These are phyloP conservation scores for Malbranchea cinnamomea DNA, from an alignment of 2,329 filamentous ascomycete species.

Conservation along the genomic window DNA sequence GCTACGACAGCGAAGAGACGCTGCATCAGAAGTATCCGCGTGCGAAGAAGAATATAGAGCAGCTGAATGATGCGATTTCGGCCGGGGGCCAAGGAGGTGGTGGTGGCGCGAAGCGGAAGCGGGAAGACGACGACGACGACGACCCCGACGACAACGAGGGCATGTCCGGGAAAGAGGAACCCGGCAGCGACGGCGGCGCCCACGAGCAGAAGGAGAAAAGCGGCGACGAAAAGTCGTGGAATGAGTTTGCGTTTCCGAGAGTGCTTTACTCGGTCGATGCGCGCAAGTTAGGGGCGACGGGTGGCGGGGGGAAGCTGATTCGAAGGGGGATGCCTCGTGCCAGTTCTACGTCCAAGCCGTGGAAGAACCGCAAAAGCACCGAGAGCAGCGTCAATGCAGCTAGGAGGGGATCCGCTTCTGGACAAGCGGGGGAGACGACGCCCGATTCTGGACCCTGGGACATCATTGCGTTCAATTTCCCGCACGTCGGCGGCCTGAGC, in stretches of 20 bases:
- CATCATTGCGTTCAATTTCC: conserved; percentile 88
- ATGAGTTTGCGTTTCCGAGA: conserved; percentile 13
- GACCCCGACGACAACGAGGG: conserved; percentile 3
- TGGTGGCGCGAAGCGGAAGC: conserved; percentile 12
- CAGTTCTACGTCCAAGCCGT: neutral
- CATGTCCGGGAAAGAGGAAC: conserved; percentile 1
- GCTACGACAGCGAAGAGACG: conserved; percentile 28
- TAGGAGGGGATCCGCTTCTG: neutral
- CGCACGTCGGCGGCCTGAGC: conserved; percentile 80
- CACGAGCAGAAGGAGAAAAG: conserved; percentile 11
- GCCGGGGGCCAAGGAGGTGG: no score
- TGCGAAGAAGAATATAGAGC: conserved; percentile 42
- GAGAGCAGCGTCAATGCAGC: conserved; percentile 17
- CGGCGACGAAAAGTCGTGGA: no score
- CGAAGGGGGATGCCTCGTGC: conserved; percentile 24
- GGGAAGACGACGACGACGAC: conserved; percentile 5
- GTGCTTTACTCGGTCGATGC: conserved; percentile 31
- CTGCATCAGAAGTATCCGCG: conserved; percentile 63
- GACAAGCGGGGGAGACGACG: neutral
- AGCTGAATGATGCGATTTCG: conserved; percentile 15
- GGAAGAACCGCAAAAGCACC: conserved; percentile 13
- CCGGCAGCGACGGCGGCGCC: conserved; percentile 3
- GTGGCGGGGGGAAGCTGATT: conserved; percentile 28
- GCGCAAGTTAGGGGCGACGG: conserved; percentile 23
- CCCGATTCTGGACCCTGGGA: conserved; percentile 53